Evolutionary conservation across 345 rosid species (phyloP).

Genomic region (Bretschneidera sinensis): DNA sequence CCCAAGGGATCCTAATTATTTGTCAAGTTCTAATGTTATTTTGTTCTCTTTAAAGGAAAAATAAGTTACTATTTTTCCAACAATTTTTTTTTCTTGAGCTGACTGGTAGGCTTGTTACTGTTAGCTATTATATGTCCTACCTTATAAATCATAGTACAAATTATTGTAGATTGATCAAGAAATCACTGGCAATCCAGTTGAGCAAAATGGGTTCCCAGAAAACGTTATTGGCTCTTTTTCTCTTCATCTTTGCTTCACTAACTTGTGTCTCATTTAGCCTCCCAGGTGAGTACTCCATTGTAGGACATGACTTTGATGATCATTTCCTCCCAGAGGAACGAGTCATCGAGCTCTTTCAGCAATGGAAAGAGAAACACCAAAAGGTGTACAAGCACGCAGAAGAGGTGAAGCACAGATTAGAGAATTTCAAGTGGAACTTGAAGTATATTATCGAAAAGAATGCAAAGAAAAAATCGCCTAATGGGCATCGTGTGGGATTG

Average conservation of each 20-base stretch:
- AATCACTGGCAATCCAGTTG: conserved; percentile 9
- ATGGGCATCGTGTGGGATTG: conserved; percentile 49
- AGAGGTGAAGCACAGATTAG: conserved; percentile 56
- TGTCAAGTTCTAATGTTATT: too few relatives aligned
- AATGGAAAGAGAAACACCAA: conserved; percentile 54
- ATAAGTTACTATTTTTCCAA: not conserved
- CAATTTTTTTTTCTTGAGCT: conserved; percentile 1
- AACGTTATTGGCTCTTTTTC: conserved; percentile 20
- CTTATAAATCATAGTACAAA: conserved; percentile 12
- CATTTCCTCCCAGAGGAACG: conserved; percentile 39
- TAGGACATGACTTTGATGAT: conserved; percentile 29
- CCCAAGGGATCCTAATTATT: too few relatives aligned
- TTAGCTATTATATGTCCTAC: not conserved
- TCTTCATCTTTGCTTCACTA: conserved; percentile 31
- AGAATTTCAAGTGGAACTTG: conserved; percentile 60
- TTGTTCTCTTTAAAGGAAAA: too few relatives aligned
- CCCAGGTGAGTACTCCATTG: conserved; percentile 49
- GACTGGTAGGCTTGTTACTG: conserved; percentile 43
- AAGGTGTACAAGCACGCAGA: conserved; percentile 58
- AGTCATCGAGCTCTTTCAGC: conserved; percentile 50
- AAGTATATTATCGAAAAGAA: conserved; percentile 60
- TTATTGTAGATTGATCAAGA: not conserved
- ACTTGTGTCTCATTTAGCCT: conserved; percentile 32
- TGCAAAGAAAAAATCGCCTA: conserved; percentile 23
- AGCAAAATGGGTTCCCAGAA: conserved; percentile 27